Evolutionary conservation across 495 filamentous ascomycete genomes (phyloP).

Genomic region (Talaromyces stipitatus): DNA sequence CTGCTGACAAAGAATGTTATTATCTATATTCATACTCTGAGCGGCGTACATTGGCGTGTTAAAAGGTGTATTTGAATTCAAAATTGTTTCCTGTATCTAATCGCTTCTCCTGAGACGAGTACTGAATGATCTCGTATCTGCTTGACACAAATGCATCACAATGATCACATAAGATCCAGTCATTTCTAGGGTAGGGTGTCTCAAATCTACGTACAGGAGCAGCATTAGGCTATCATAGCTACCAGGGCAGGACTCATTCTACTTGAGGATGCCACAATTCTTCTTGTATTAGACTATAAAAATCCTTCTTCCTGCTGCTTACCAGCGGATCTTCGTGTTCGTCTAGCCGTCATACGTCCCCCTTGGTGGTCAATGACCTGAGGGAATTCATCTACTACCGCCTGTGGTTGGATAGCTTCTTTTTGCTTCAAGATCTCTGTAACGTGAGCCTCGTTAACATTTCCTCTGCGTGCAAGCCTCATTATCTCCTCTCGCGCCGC

Average conservation of each 20-base stretch:
- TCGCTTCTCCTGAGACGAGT: background rate
- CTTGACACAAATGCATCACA: background rate
- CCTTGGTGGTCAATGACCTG: background rate
- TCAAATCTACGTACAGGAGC: too few species aligned
- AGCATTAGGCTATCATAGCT: too few species aligned
- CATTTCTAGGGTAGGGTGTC: background rate
- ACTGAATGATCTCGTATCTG: background rate
- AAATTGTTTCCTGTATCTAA: background rate
- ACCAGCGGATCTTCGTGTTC: conserved; percentile 5
- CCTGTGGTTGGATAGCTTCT: background rate
- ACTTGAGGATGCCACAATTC: background rate
- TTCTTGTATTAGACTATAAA: background rate
- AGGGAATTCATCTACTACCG: conserved; percentile 2
- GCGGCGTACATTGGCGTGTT: background rate
- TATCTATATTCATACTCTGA: background rate
- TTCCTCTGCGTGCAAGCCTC: conserved; percentile 30
- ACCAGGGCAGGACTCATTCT: background rate
- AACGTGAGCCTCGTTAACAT: background rate
- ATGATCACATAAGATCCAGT: background rate
- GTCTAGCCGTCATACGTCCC: background rate
- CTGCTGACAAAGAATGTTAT: background rate
- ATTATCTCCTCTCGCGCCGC: conserved; percentile 43
- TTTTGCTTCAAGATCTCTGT: background rate
- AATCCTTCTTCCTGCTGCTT: background rate
- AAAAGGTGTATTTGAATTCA: background rate